Conservation (phyloP, 169 alveolate genomes). For the Plasmodium vinckei region DNA sequence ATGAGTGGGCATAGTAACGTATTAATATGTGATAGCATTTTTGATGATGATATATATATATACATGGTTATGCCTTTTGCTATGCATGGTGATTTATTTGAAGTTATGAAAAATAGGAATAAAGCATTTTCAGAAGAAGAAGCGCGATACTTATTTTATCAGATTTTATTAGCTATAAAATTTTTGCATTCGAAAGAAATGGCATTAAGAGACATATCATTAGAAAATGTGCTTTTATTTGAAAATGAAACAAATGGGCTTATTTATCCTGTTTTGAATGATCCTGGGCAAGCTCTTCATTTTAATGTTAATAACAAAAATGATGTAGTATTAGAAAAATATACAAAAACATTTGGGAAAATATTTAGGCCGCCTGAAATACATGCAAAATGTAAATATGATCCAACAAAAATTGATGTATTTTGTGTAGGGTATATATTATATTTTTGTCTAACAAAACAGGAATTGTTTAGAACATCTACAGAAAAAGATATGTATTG, state of each 20-base stretch:
- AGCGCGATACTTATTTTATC: constrained; percentile 79
- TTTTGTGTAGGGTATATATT: constrained; percentile 87
- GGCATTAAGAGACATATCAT: constrained; percentile 81
- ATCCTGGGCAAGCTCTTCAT: constrained; percentile 86
- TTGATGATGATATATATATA: constrained; percentile 45
- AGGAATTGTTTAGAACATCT: constrained; percentile 81
- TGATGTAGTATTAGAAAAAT: constrained; percentile 57
- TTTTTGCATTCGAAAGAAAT: constrained; percentile 74
- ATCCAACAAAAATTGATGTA: constrained; percentile 84
- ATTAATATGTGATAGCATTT: constrained; percentile 46
- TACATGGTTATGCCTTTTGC: constrained; percentile 81
- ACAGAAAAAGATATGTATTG: constrained; percentile 62
- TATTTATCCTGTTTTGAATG: constrained; percentile 82
- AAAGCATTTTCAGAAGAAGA: constrained; percentile 78
- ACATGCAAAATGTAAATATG: constrained; percentile 77
- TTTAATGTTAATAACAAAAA: constrained; percentile 31
- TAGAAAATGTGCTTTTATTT: constrained; percentile 83
- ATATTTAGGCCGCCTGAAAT: constrained; percentile 88
- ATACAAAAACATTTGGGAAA: constrained; percentile 81
- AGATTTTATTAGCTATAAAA: constrained; percentile 74
- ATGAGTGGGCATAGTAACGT: constrained; percentile 75
- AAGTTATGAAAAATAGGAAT: constrained; percentile 79
- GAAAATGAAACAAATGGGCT: constrained; percentile 79
- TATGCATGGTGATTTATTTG: constrained; percentile 80
- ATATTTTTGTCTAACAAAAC: constrained; percentile 83